A percentile compares a stretch with the other conserved stretches of the same genome.
These are phyloP conservation scores for Aureobasidium sp. DNA, from an alignment of 2,329 filamentous ascomycete genomes.

Conservation along the genomic window DNA sequence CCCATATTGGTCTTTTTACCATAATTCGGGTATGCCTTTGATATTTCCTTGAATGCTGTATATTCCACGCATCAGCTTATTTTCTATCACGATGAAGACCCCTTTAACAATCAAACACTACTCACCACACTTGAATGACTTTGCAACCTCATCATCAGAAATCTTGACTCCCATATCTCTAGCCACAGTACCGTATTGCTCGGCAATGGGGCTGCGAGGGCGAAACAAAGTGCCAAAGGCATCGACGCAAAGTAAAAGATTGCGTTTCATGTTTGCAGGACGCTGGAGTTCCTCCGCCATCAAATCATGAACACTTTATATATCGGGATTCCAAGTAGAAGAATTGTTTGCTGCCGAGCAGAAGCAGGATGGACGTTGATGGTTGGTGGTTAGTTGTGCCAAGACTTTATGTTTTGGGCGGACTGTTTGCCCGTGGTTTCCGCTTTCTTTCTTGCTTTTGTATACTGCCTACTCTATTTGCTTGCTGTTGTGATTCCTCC, in stretches of 20 bases:
- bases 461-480: not conserved
- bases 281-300: not conserved
- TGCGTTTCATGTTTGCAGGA: constrained; percentile 23
- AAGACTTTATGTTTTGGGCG: not conserved
- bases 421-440: not conserved
- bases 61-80: not conserved
- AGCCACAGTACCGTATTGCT: constrained; percentile 50
- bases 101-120: too few species aligned
- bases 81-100: too few species aligned
- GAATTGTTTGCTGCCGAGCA: not conserved
- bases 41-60: constrained; percentile 43
- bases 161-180: constrained; percentile 42
- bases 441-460: not conserved
- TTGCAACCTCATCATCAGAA: constrained; percentile 37
- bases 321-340: too few species aligned
- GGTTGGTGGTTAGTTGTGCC: not conserved
- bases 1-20: constrained; percentile 47
- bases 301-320: not conserved
- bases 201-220: constrained; percentile 43
- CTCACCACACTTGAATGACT: not conserved
- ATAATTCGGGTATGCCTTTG: constrained; percentile 50
- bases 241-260: constrained; percentile 55
- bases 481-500: not conserved
- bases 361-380: not conserved
- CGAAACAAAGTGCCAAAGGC: constrained; percentile 59